Base-by-base conservation (phyloP, 768 basidiomycete species). In the Sistotremastrum niveocremeum region DNA sequence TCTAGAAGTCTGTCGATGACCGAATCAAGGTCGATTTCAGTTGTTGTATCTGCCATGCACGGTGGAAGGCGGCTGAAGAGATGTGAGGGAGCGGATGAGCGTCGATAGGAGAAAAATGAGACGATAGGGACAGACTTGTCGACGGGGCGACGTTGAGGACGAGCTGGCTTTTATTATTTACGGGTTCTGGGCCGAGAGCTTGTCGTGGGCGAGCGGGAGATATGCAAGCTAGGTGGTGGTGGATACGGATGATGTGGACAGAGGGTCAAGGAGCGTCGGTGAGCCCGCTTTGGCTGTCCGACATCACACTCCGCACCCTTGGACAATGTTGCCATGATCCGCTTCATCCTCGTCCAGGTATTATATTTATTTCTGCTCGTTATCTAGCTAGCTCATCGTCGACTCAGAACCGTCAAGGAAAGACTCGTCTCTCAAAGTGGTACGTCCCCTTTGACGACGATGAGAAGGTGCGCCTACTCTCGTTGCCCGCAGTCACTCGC, bases 401-500 rank as follows among this genome's bases (percentile, higher is more conserved):
- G 20, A 7, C 38, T 4, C 54, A 98, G 91, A 98, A 98, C 61
- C 80, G 94, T 37, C 95, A 99, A 68, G 95, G 95, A 11, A 99
- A 99, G 69, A 98, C 94, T 3, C 73, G 95, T 46, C 63, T 98
- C 42, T 91, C 89, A 7, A 98, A 98, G 65, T 99, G 94, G 94
- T 98, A 98, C 68, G 88, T 88, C 30, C 95, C 95, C 1, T 98
- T 91, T 54, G 93, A 97, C 55, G 95, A 99, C 59, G 95, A 99
- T 55, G 95, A 98, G 72, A 99, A 98, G 81, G 89, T 88, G 42
- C 41, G 62, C 42, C 7, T 20, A 47, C 38, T 12, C 34, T 28
- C 9, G 34, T 34, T 33, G 42, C 41, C 9, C 1, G 41, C 29
- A 4, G 28, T 31, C 6, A 33, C 20, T 20, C 20, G 20, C 20